phyloP scores from a whole-genome alignment of 23 red algal species.

The Chondrus crispus region DNA sequence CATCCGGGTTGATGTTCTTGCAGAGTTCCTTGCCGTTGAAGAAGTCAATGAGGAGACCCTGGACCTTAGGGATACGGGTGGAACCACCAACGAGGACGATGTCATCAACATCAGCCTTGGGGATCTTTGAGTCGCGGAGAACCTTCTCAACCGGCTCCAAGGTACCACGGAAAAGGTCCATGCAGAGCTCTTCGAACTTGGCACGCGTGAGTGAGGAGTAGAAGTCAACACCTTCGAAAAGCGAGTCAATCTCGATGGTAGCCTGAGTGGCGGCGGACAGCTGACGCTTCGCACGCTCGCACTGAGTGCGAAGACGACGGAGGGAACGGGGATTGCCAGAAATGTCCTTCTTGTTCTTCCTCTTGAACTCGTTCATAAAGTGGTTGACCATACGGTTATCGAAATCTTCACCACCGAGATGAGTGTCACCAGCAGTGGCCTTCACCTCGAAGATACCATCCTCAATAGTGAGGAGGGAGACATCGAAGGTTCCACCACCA shows the following conservation, averaged over 20 bases:
- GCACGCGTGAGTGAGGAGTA: slow-evolving; percentile 92
- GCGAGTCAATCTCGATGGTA: slow-evolving; percentile 97
- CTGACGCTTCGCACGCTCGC: slow-evolving; percentile 97
- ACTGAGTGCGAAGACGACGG: slow-evolving; percentile 93
- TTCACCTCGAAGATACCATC: slow-evolving; percentile 99
- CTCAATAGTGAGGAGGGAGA: slow-evolving; percentile 95
- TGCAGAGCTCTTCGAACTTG: slow-evolving; percentile 99
- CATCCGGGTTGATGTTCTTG: slow-evolving; percentile 99
- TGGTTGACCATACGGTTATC: slow-evolving; percentile 97
- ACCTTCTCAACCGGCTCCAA: slow-evolving; percentile 96
- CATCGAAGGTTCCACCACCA: slow-evolving; percentile 99
- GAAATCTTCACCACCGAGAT: slow-evolving; percentile 99
- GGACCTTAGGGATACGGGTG: slow-evolving; percentile 98
- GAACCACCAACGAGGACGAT: slow-evolving; percentile 98
- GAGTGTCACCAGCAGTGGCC: slow-evolving; percentile 93
- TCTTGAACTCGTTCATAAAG: slow-evolving; percentile 96
- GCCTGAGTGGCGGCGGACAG: slow-evolving; percentile 95
- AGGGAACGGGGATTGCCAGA: slow-evolving; percentile 82
- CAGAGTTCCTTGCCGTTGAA: slow-evolving; percentile 99
- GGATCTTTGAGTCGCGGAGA: slow-evolving; percentile 83
- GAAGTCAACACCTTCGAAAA: slow-evolving; percentile 97
- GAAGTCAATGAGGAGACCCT: slow-evolving; percentile 93
- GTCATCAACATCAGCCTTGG: slow-evolving; percentile 97
- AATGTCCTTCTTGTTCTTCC: slow-evolving; percentile 99
- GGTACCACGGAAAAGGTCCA: slow-evolving; percentile 95